These are phyloP conservation scores for Groenewaldozyma salmanticensis DNA, from an alignment of 805 yeast genomes.

Conservation along the genomic window DNA sequence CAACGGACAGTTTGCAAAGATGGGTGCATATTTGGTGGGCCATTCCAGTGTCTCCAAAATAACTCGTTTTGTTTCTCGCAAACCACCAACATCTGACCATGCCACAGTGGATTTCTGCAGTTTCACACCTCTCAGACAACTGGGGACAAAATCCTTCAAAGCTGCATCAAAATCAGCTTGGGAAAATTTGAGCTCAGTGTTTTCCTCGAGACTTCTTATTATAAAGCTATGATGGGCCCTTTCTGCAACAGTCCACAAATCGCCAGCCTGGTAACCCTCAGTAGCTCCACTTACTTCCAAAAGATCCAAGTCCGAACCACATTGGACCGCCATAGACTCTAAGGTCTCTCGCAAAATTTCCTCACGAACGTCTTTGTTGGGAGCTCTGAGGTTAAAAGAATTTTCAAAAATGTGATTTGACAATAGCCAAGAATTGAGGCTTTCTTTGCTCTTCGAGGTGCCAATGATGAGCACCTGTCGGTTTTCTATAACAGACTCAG, in stretches of 20 bases:
- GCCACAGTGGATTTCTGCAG: constrained; percentile 62
- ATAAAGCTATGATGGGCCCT: constrained; percentile 35
- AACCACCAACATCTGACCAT: constrained; percentile 90
- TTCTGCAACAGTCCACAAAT: constrained; percentile 61
- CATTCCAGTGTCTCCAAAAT: constrained; percentile 86
- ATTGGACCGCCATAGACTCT: constrained; percentile 21
- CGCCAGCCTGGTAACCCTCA: constrained; percentile 85
- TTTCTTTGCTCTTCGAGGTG: constrained; percentile 54
- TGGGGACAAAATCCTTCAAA: constrained; percentile 62
- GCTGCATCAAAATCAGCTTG: constrained; percentile 44
- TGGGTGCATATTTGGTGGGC: constrained; percentile 95
- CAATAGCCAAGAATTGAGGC: constrained; percentile 49
- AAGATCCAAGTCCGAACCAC: constrained; percentile 37
- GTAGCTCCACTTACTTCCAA: constrained; percentile 55
- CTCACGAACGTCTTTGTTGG: constrained; percentile 53
- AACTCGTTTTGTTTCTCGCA: constrained; percentile 62
- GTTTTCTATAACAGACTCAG: constrained; percentile 30
- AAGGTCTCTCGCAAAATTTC: constrained; percentile 38
- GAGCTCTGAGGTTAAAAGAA: constrained; percentile 50
- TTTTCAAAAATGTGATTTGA: constrained; percentile 66
- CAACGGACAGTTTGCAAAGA: constrained; percentile 81
- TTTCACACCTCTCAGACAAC: constrained; percentile 78
- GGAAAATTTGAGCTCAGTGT: constrained; percentile 4
- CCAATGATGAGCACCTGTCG: constrained; percentile 50
- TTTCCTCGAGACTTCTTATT: constrained; percentile 15